A percentile compares a stretch with the other conserved stretches of the same genome.
Conservation (phyloP, 257 asterid species). For the Thymus mandschuricus region DNA sequence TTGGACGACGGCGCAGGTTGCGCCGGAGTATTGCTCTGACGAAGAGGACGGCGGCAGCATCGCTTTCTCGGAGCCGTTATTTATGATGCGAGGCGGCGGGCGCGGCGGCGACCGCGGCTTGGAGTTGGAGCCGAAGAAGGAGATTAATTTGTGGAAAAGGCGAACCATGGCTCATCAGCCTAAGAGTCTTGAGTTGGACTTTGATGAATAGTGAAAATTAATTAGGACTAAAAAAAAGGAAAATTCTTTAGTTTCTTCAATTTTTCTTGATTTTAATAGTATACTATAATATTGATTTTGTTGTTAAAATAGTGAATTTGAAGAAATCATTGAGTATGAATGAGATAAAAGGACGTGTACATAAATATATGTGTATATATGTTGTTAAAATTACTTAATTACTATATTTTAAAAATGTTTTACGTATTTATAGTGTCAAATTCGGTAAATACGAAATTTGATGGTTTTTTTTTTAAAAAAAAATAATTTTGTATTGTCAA, state of each 20-base stretch:
- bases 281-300: background rate
- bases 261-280: background rate
- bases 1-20: conserved; percentile 59
- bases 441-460: too few species aligned
- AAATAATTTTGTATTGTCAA: too few species aligned
- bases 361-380: background rate
- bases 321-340: background rate
- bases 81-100: conserved; percentile 28
- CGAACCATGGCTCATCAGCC: conserved; percentile 73
- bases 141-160: conserved; percentile 86
- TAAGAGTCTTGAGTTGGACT: conserved; percentile 51
- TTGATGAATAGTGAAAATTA: conserved; percentile 17
- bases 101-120: conserved; percentile 14
- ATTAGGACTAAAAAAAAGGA: background rate
- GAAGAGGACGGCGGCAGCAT: conserved; percentile 47
- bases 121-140: conserved; percentile 72
- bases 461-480: too few species aligned
- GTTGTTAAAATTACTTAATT: background rate
- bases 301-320: background rate
- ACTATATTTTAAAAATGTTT: too few species aligned
- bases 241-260: too few species aligned
- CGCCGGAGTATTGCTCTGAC: conserved; percentile 58
- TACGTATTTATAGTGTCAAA: too few species aligned
- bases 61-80: conserved; percentile 71
- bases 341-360: background rate